Percentiles rank a stretch among this genome's conserved stretches.
phyloP scores from a whole-genome alignment of 78 protist genomes.

The Dictyostelium intermedium region DNA sequence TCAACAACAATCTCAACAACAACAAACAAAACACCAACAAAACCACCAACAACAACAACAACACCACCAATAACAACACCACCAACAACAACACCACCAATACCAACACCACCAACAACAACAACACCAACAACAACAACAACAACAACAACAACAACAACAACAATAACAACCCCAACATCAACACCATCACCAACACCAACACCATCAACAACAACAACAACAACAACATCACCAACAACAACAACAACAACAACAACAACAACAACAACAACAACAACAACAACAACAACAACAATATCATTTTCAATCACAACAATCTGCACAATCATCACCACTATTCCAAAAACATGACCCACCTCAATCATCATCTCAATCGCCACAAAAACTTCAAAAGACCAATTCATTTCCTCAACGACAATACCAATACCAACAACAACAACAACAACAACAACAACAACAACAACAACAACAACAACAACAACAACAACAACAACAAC shows the following conservation, averaged over 20 bases:
- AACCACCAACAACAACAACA: no score
- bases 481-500: neutral
- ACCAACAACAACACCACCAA: neutral
- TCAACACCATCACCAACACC: neutral
- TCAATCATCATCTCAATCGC: neutral
- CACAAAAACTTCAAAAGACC: neutral
- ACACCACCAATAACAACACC: neutral
- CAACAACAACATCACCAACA: neutral
- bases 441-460: neutral
- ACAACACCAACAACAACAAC: neutral
- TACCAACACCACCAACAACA: neutral
- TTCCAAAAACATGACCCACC: neutral
- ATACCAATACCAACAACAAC: neutral
- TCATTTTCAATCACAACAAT: neutral
- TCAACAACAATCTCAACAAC: neutral
- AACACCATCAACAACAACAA: neutral
- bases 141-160: neutral
- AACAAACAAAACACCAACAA: neutral
- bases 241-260: neutral
- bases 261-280: neutral
- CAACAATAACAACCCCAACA: neutral
- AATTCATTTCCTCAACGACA: neutral
- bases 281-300: neutral
- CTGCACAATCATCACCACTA: neutral
- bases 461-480: neutral